Evolutionary conservation across 177 flowering plant species (phyloP), one percentile per base, ranked within the genome.

Genomic region (Vitis hybrid): DNA sequence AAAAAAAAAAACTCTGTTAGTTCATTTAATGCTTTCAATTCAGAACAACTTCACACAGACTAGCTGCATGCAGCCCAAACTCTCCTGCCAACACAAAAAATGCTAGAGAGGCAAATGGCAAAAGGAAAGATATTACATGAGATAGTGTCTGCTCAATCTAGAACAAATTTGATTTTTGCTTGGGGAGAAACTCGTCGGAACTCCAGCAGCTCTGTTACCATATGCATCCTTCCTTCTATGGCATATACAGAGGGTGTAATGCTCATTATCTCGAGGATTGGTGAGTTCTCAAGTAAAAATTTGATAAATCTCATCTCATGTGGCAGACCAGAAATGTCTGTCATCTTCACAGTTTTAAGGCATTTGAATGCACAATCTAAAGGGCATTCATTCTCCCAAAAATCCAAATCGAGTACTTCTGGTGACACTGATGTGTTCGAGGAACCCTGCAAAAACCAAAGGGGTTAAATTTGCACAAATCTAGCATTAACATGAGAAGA

Each of bases 271-370:
- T 84, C 81, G 2, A 93, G 92, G 51, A 64, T 73, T 2, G 95
- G 95, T 8, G 97, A 80, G 60, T 74, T 82, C 2, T 60, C 74
- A 59, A 93, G 91, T 70, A 91, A 58, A 78, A 81, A 84, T 64
- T 85, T 82, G 68, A 90, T 84, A 34, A 93, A 82, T 48, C 77
- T 82, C 88, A 90, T 77, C 72, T 90, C 92, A 72, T 76, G 80
- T 23, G 75, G 80, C 69, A 77, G 73, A 14, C 88, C 90, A 49
- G 77, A 75, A 52, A 88, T 56, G 67, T 85, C 92, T 17, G 78
- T 78, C 81, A 90, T 75, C 75, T 80, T 85, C 60, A 89, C 90
- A 58, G 45, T 63, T 70, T 69, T 76, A 68, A 91, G 88, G 56
- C 72, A 70, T 5, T 71, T 70, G 10, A 89, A 82, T 26, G 66